Conservation (phyloP, 352 stramenopile species). For the Lagenidium giganteum region DNA sequence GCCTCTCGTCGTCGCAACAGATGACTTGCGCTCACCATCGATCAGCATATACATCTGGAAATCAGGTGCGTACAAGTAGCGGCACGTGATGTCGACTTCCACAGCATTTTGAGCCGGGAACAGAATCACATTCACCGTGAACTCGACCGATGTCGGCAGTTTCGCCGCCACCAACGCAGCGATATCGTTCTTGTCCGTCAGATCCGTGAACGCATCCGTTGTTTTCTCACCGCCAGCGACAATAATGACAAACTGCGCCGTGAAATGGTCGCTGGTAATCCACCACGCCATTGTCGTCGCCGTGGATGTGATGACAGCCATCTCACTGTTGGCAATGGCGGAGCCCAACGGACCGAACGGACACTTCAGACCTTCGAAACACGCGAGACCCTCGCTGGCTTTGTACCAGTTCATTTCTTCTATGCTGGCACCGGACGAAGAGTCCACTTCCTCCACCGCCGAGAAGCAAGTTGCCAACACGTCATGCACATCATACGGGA, state of each 20-base stretch:
- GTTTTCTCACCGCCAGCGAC: conserved; percentile 11
- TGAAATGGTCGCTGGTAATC: too few relatives aligned
- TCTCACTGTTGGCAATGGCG: not conserved
- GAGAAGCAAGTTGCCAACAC: too few relatives aligned
- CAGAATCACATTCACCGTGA: not conserved
- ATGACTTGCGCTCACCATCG: too few relatives aligned
- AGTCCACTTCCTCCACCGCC: too few relatives aligned
- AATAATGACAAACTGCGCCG: conserved; percentile 8
- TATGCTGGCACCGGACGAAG: too few relatives aligned
- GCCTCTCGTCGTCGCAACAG: too few relatives aligned
- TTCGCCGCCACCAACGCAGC: conserved; percentile 2
- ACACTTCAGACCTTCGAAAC: conserved; percentile 15
- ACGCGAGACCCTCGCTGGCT: conserved; percentile 10
- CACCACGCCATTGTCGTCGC: too few relatives aligned
- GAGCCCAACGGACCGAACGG: conserved; percentile 17
- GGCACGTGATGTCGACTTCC: not conserved
- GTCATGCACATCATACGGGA: too few relatives aligned
- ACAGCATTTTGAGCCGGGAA: too few relatives aligned
- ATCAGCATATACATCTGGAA: too few relatives aligned
- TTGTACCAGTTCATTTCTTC: too few relatives aligned
- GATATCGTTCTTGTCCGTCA: conserved; percentile 4
- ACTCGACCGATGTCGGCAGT: conserved; percentile 7
- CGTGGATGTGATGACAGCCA: not conserved
- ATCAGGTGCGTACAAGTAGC: conserved; percentile 5
- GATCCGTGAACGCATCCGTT: conserved; percentile 6